Evolutionary conservation across 805 yeast species (phyloP).

Genomic region (Limtongia smithiae): DNA sequence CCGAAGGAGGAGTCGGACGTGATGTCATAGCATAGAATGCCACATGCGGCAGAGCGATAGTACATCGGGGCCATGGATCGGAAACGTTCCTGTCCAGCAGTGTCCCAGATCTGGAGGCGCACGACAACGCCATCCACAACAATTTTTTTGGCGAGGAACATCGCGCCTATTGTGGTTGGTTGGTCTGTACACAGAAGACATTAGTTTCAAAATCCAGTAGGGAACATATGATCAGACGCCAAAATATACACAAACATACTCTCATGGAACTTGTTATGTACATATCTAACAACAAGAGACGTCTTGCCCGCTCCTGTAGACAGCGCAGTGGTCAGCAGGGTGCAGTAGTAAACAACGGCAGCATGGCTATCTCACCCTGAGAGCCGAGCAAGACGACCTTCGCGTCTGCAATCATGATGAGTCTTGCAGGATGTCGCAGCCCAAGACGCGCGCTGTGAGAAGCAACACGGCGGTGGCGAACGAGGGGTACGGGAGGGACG

Average conservation of each 20-base stretch:
- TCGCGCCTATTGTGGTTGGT: conserved; percentile 39
- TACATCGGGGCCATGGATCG: conserved; percentile 68
- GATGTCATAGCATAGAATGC: conserved; percentile 38
- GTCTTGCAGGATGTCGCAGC: too few species aligned
- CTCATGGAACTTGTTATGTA: conserved; percentile 37
- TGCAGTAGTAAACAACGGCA: conserved; percentile 1
- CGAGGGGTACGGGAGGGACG: background rate
- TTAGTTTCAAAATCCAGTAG: background rate
- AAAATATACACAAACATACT: conserved; percentile 13
- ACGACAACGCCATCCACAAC: conserved; percentile 36
- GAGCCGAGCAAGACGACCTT: conserved; percentile 39
- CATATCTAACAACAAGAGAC: conserved; percentile 38
- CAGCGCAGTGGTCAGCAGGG: conserved; percentile 1
- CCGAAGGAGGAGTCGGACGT: conserved; percentile 37
- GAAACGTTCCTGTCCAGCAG: conserved; percentile 96
- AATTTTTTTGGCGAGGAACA: conserved; percentile 38
- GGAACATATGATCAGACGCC: background rate
- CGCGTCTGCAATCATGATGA: conserved; percentile 37
- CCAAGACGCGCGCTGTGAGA: background rate
- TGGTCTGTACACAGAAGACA: conserved; percentile 30
- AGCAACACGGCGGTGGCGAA: background rate
- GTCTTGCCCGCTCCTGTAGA: conserved; percentile 38
- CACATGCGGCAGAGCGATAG: conserved; percentile 42
- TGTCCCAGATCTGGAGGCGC: conserved; percentile 73
- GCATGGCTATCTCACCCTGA: conserved; percentile 31